phyloP scores from a whole-genome alignment of 2,329 filamentous ascomycete genomes.

The Dryadomyces quercus-mongolicae region DNA sequence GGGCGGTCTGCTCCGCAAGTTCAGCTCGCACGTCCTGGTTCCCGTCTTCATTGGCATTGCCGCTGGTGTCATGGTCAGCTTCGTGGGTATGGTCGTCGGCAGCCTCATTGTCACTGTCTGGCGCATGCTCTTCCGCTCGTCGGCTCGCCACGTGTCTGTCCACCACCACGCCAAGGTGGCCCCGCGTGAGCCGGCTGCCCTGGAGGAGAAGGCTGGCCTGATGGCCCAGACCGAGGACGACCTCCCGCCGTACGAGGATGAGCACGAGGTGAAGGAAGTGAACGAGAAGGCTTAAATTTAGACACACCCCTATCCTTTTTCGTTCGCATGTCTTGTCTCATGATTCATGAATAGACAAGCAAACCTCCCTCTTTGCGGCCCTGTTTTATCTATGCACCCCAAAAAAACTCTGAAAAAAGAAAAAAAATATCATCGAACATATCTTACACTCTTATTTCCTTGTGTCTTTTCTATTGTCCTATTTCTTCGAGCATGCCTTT shows the following conservation, averaged over 20 bases:
- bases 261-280: slow-evolving; percentile 12
- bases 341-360: not conserved
- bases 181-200: slow-evolving; percentile 21
- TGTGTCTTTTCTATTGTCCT: not conserved
- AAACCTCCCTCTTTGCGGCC: not conserved
- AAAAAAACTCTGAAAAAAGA: not conserved
- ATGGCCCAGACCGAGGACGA: slow-evolving; percentile 22
- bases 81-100: slow-evolving; percentile 55
- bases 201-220: slow-evolving; percentile 38
- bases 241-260: slow-evolving; percentile 12
- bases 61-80: slow-evolving; percentile 54
- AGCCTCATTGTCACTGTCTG: slow-evolving; percentile 48
- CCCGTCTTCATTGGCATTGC: slow-evolving; percentile 58
- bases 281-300: not conserved
- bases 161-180: slow-evolving; percentile 21
- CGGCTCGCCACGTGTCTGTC: slow-evolving; percentile 16
- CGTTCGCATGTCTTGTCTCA: not conserved
- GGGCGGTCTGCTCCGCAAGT: slow-evolving; percentile 37
- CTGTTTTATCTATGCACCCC: not conserved
- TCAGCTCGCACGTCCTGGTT: slow-evolving; percentile 51
- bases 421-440: not conserved
- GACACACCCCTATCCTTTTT: not conserved
- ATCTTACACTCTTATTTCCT: not conserved
- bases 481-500: not conserved
- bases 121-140: slow-evolving; percentile 31